Base-by-base conservation (phyloP, 1,284 basidiomycete genomes). In the Xerocomus cyaneibrunnescens region DNA sequence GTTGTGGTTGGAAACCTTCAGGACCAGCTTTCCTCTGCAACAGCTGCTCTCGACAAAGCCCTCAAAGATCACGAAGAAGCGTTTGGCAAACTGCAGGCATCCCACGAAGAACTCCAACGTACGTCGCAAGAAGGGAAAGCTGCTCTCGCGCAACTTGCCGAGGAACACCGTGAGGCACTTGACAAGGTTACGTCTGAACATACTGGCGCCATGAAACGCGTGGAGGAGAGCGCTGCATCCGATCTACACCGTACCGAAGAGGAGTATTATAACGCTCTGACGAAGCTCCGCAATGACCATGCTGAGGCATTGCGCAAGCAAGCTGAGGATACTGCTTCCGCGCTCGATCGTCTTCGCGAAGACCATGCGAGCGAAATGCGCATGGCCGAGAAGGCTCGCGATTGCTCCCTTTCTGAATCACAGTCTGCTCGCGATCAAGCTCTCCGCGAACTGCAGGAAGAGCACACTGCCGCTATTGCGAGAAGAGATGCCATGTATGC, bases 241-340 rank as follows among this genome's bases (percentile, higher is more conserved):
- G 72, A 74, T 30, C 74, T 88, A 8, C 81, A 82, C 54, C 79
- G 76, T 43, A 88, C 85, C 3, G 86, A 90, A 62, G 88, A 87
- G 61, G 85, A 91, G 60, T 90, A 89, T 62, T 89, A 90, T 64
- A 83, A 87, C 47, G 84, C 81, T 16, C 71, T 93, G 41, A 85
- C 82, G 17, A 87, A 85, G 61, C 77, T 90, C 36, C 83, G 85
- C 28, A 72, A 66, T 13, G 85, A 89, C 62, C 87, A 91, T 58
- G 76, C 81, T 3, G 80, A 83, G 51, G 74, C 77, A 21, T 66
- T 90, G 44, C 78, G 80, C 59, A 81, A 77, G 60, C 78, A 85
- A 48, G 72, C 76, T 1, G 74, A 75, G 6, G 86, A 92, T 51
- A 72, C 77, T n/a, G 72, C 77, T 32, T 80, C 79, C 1, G 74